Evolutionary conservation across 371 early-diverging fungal species (phyloP), one percentile per base, ranked within the genome.

Genomic region (Mortierella polycephala): DNA sequence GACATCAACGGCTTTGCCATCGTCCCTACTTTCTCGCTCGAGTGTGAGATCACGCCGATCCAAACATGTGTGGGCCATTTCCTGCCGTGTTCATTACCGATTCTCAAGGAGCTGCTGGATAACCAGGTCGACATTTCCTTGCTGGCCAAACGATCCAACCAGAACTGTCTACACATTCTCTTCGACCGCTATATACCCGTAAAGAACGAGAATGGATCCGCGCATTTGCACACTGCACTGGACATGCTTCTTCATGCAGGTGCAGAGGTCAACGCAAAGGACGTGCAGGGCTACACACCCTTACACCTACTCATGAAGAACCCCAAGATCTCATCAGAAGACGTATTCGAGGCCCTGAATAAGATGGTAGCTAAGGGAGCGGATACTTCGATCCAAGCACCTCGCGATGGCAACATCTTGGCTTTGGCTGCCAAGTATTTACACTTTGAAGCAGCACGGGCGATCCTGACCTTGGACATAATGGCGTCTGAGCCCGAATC

Each of bases 401-500:
- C 72, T 1, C 60, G 65, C 8, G 79, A 79, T 50, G 79, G 79
- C 20, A 79, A 79, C 21, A 69, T 79, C 12, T 23, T 79, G 37
- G 51, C 79, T 4, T n/a, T 79, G 59, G 79, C 79, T 11, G 69
- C 73, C 59, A 79, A 79, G 52, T 79, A 79, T 57, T 49, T 79
- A 30, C 79, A 79, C 42, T 79, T 79, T 49, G 79, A 79, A 52
- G 69, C 79, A 0, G 56, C 57, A 7, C 64, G 73, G 14, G n/a
- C 67, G 9, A 79, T 79, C 30, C 53, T 79, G 54, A 60, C 56
- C 46, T 18, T 41, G 20, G 79, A 79, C 14, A 23, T 79, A 2
- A 47, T 71, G 20, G 73, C 79, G 11, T 79, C 79, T 1, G 79
- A 79, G n/a, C 73, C 79, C 23, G 79, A 72, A 16, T 79, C 79